Evolutionary conservation across 108 stramenopile genomes (phyloP).

Genomic region (Skeletonema grethae): DNA sequence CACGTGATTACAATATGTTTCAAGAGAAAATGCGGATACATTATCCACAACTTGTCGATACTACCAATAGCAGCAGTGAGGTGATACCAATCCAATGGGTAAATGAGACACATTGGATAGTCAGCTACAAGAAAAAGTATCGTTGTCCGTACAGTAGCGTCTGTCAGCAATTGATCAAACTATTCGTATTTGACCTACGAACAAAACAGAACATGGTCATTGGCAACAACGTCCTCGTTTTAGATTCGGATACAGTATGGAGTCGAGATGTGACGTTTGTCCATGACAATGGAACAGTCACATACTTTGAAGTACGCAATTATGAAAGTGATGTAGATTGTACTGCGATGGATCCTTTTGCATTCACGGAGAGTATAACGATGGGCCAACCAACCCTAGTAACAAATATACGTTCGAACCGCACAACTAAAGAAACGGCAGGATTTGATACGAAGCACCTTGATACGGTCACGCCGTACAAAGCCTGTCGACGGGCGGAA

Average conservation of each 20-base stretch:
- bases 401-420: background rate
- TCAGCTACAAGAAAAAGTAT: constrained; percentile 21
- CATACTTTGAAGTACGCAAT: constrained; percentile 23
- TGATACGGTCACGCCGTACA: constrained; percentile 31
- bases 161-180: constrained; percentile 42
- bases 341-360: constrained; percentile 22
- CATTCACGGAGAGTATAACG: constrained; percentile 35
- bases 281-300: constrained; percentile 22
- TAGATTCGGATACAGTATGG: constrained; percentile 45
- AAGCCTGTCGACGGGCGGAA: constrained; percentile 18
- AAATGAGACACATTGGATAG: constrained; percentile 39
- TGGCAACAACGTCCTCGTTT: constrained; percentile 28
- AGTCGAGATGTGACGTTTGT: constrained; percentile 30
- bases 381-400: background rate
- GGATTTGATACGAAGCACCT: background rate
- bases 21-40: constrained; percentile 18
- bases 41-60: constrained; percentile 12
- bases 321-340: background rate
- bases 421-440: background rate
- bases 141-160: constrained; percentile 9
- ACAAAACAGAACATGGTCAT: constrained; percentile 13
- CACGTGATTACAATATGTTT: constrained; percentile 19
- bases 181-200: constrained; percentile 37
- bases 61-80: background rate
- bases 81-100: constrained; percentile 28